A percentile compares a stretch with the other conserved stretches of the same genome.
These are phyloP conservation scores for Amanita thiersii DNA, from an alignment of 768 basidiomycete species.

Conservation along the genomic window DNA sequence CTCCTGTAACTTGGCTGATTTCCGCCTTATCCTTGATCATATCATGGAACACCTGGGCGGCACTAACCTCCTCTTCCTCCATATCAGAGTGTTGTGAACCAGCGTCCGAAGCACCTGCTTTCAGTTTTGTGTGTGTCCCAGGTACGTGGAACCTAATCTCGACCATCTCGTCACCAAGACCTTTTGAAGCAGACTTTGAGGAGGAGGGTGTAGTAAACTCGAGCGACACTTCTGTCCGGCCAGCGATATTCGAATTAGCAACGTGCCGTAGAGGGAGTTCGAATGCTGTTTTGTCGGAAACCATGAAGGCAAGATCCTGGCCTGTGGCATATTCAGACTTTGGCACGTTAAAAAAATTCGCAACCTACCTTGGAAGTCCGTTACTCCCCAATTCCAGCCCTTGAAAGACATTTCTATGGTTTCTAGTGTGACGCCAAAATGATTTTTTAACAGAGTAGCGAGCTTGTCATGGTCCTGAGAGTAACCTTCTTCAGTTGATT, in stretches of 20 bases:
- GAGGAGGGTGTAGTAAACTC: conserved; percentile 64
- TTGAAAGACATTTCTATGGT: conserved; percentile 81
- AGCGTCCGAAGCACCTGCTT: conserved; percentile 58
- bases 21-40: conserved; percentile 94
- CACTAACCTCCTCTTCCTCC: conserved; percentile 78
- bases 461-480: conserved; percentile 87
- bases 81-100: conserved; percentile 67
- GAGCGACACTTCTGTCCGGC: conserved; percentile 97
- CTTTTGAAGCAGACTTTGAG: conserved; percentile 29
- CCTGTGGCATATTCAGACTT: conserved; percentile 35
- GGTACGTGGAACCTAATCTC: conserved; percentile 98
- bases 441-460: conserved; percentile 72
- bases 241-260: conserved; percentile 96
- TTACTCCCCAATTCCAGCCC: conserved; percentile 98
- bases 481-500: not conserved
- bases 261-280: conserved; percentile 82
- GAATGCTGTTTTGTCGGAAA: conserved; percentile 83
- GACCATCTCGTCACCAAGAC: conserved; percentile 75
- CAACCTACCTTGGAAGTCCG: conserved; percentile 80
- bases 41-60: conserved; percentile 96
- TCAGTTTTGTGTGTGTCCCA: conserved; percentile 52
- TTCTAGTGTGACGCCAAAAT: conserved; percentile 83
- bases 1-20: conserved; percentile 85
- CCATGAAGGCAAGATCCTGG: conserved; percentile 84
- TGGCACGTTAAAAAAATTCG: not conserved